Conservation (phyloP, 352 stramenopile species). For the Pythium volutum region DNA sequence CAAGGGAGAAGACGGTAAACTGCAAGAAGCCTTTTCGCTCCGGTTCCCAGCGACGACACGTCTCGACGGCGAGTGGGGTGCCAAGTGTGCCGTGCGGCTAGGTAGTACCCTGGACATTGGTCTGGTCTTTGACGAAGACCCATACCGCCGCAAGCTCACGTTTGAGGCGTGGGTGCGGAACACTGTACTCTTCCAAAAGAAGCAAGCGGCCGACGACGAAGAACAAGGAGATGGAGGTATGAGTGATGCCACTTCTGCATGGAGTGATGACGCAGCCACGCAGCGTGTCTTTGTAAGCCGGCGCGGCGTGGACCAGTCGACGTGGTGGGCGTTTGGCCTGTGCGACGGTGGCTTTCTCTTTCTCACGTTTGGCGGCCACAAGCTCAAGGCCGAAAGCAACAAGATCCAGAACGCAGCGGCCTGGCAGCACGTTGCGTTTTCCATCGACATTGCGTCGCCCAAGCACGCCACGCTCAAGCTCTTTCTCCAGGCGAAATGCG, state of each 20-base stretch:
- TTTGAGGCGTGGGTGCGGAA: conserved; percentile 77
- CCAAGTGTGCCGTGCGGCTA: conserved; percentile 43
- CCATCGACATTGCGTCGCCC: conserved; percentile 51
- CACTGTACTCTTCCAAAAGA: conserved; percentile 40
- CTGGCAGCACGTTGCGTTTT: conserved; percentile 76
- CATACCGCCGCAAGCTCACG: conserved; percentile 75
- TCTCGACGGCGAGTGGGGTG: conserved; percentile 33
- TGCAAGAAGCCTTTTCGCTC: conserved; percentile 67
- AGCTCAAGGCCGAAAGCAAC: conserved; percentile 42
- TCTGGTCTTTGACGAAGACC: conserved; percentile 73
- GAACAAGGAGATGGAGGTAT: conserved; percentile 15
- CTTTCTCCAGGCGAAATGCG: conserved; percentile 54
- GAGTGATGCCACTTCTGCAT: conserved; percentile 2
- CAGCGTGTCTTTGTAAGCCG: conserved; percentile 17
- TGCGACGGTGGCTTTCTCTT: conserved; percentile 43
- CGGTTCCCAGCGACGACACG: conserved; percentile 38
- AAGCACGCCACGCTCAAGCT: conserved; percentile 51
- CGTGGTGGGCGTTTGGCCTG: conserved; percentile 47
- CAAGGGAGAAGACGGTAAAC: conserved; percentile 59
- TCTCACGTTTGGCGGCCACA: conserved; percentile 43
- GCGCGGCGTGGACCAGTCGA: conserved; percentile 9
- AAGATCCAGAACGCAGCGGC: conserved; percentile 34
- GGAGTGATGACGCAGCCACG: neutral
- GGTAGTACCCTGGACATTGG: conserved; percentile 71
- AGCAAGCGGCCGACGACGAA: conserved; percentile 24